Evolutionary conservation across 164 flowering plant species (phyloP).

Genomic region (Magnolia officinalis): DNA sequence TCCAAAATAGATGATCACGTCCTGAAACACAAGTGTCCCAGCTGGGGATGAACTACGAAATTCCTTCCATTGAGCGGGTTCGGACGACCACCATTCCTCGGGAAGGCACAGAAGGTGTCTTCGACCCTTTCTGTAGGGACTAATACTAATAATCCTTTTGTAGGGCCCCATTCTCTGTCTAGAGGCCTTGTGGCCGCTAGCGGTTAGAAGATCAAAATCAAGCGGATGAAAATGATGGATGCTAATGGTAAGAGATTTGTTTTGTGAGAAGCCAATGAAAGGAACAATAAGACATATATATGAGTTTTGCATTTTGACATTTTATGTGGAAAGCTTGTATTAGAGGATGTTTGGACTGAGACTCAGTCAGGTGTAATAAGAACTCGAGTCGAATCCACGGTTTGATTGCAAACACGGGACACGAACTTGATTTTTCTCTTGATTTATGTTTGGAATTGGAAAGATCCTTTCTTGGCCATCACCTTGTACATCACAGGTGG

Average conservation of each 20-base stretch:
- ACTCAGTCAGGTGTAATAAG: neutral
- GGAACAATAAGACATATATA: neutral
- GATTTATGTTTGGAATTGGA: neutral
- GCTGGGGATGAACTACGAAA: neutral
- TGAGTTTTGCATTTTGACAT: neutral
- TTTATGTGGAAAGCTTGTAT: neutral
- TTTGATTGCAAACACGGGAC: neutral
- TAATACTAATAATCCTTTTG: neutral
- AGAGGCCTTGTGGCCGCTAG: neutral
- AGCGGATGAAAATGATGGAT: neutral
- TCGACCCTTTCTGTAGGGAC: neutral
- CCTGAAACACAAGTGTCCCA: neutral
- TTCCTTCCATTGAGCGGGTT: neutral
- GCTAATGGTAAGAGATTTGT: neutral
- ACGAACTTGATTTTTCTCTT: neutral
- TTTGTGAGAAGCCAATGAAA: neutral
- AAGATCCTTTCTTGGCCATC: neutral
- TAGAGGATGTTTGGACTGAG: neutral
- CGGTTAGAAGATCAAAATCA: neutral
- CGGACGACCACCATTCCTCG: neutral
- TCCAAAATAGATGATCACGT: neutral
- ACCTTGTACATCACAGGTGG: too few species aligned
- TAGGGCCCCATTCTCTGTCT: neutral
- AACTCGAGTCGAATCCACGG: neutral
- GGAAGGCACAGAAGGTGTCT: neutral